These are phyloP conservation scores for Eutrema yunnanense DNA, from an alignment of 345 rosid species.

Conservation along the genomic window DNA sequence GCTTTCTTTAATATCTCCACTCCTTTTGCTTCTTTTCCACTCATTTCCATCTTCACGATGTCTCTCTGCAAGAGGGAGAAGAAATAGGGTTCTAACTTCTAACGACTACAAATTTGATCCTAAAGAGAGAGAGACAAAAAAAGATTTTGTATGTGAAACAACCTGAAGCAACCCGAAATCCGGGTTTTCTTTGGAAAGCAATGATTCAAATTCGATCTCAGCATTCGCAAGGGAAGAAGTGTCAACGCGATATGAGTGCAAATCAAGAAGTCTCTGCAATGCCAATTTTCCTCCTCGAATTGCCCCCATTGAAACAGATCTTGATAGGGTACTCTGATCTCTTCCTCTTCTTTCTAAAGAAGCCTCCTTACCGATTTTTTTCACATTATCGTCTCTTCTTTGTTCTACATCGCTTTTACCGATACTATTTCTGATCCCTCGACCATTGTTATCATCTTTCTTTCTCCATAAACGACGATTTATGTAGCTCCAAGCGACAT, in stretches of 20 bases:
- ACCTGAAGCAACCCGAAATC: slow-evolving; percentile 52
- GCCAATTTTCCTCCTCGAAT: slow-evolving; percentile 53
- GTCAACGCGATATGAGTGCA: slow-evolving; percentile 36
- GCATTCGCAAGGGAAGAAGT: slow-evolving; percentile 23
- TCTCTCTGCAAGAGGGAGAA: slow-evolving; percentile 20
- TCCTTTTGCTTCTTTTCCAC: slow-evolving; percentile 49
- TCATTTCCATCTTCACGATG: slow-evolving; percentile 51
- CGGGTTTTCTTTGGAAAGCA: slow-evolving; percentile 28
- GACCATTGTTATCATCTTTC: slow-evolving; percentile 23
- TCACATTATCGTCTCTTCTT: slow-evolving; percentile 1
- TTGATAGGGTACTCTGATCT: slow-evolving; percentile 5
- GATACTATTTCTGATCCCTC: background rate
- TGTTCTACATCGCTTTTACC: background rate
- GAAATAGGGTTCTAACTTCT: background rate
- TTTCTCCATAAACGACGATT: slow-evolving; percentile 30
- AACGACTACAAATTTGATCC: background rate
- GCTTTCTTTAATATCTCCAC: slow-evolving; percentile 26
- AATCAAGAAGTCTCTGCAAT: slow-evolving; percentile 47
- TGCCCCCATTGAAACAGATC: slow-evolving; percentile 44
- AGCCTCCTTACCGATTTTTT: slow-evolving; percentile 4
- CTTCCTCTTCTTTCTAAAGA: background rate
- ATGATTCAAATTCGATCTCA: slow-evolving; percentile 23
- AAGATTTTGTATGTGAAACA: background rate
- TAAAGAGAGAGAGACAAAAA: background rate
- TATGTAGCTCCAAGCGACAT: slow-evolving; percentile 38